Evolutionary conservation across 257 asterid genomes (phyloP).

Genomic region (Coffea eugenioides): DNA sequence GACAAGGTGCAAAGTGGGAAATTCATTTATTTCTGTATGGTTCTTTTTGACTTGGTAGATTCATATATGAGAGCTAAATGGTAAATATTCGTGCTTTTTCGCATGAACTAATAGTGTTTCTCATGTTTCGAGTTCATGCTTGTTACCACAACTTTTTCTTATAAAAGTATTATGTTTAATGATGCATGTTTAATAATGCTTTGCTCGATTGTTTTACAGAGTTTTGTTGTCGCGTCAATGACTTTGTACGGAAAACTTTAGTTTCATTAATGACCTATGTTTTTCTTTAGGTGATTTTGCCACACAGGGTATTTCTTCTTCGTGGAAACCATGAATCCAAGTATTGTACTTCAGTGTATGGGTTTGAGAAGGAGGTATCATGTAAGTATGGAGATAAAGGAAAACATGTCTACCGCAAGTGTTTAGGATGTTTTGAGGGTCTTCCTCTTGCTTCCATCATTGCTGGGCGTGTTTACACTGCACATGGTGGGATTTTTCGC

Average conservation of each 20-base stretch:
- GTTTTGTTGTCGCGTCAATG: not conserved
- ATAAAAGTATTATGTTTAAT: not conserved
- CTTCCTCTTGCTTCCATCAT: conserved; percentile 95
- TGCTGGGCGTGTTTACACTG: conserved; percentile 81
- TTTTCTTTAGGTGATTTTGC: conserved; percentile 70
- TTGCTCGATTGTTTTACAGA: not conserved
- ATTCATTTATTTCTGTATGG: not conserved
- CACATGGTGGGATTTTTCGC: conserved; percentile 98
- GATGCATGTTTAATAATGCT: not conserved
- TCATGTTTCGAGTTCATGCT: not conserved
- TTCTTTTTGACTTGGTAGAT: not conserved
- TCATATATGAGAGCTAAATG: not conserved
- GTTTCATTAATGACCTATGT: conserved; percentile 15
- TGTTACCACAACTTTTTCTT: not conserved
- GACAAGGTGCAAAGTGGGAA: not conserved
- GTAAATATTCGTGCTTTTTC: not conserved
- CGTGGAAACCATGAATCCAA: conserved; percentile 98
- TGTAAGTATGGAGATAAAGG: conserved; percentile 82
- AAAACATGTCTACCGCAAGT: conserved; percentile 89
- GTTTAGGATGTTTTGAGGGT: conserved; percentile 97
- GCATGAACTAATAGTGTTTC: not conserved
- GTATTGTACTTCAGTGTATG: conserved; percentile 95
- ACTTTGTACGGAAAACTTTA: not conserved
- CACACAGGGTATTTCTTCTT: conserved; percentile 78
- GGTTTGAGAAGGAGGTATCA: conserved; percentile 90